Evolutionary conservation across 179 eudicot genomes (phyloP).

Genomic region (Sideroxylon spinosum): DNA sequence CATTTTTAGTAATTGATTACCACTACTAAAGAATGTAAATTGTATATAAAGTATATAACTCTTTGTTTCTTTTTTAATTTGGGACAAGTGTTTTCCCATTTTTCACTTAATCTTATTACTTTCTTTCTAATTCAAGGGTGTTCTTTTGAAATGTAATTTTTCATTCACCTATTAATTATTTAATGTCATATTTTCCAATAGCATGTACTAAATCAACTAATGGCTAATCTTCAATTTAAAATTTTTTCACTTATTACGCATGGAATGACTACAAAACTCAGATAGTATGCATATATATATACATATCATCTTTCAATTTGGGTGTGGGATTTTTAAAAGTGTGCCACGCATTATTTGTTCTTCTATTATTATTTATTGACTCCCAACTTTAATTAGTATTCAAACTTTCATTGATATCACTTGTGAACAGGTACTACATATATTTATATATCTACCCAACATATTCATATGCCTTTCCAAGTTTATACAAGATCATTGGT

Average conservation of each 20-base stretch:
- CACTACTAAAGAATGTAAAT: no score
- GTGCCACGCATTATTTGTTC: constrained; percentile 1
- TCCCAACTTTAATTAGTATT: neutral
- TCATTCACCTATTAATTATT: no score
- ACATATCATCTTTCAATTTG: neutral
- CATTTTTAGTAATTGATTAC: no score
- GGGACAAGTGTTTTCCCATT: no score
- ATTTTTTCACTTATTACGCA: neutral
- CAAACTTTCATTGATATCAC: neutral
- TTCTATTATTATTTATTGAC: neutral
- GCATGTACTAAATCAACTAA: neutral
- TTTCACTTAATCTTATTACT: no score
- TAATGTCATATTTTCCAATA: no score
- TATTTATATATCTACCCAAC: neutral
- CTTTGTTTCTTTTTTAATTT: no score
- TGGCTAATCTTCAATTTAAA: neutral
- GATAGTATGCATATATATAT: neutral
- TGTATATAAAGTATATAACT: no score
- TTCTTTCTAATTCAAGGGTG: no score
- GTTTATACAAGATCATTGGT: neutral
- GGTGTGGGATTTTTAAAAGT: neutral
- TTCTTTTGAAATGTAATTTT: no score
- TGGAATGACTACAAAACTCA: neutral
- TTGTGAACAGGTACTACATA: neutral
- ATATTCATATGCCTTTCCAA: neutral